A percentile compares a stretch with the other conserved stretches of the same genome.
Evolutionary conservation across 2,329 filamentous ascomycete genomes (phyloP).

Genomic region (Diplodia mutila): DNA sequence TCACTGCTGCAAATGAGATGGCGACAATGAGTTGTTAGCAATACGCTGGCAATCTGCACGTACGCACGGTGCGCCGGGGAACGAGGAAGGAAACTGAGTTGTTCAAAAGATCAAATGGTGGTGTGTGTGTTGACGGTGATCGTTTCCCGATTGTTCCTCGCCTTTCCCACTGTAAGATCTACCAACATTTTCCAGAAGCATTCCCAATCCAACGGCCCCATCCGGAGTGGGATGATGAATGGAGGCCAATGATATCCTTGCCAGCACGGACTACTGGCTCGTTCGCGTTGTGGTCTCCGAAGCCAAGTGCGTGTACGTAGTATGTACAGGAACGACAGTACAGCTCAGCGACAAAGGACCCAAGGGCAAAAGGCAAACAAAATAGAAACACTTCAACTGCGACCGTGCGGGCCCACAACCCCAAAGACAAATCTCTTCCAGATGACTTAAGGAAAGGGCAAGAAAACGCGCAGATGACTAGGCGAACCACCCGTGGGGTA

Average conservation of each 20-base stretch:
- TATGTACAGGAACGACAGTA: not conserved
- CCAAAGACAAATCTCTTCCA: not conserved
- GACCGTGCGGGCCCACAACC: not conserved
- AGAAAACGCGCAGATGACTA: conserved; percentile 6
- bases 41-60: not conserved
- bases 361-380: not conserved
- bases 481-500: conserved; percentile 10
- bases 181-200: conserved; percentile 8
- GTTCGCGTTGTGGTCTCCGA: not conserved
- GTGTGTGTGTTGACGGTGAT: not conserved
- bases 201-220: not conserved
- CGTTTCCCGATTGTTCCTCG: not conserved
- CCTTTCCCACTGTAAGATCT: not conserved
- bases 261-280: not conserved
- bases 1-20: not conserved
- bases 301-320: not conserved
- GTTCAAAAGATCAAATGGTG: not conserved
- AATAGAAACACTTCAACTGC: not conserved
- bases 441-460: not conserved
- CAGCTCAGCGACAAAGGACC: not conserved
- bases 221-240: no score
- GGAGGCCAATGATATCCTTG: not conserved
- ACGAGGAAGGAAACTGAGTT: not conserved
- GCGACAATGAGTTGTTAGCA: not conserved
- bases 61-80: conserved; percentile 10